Base-by-base conservation (phyloP, 495 filamentous ascomycete species). In the Delitschia confertaspora region DNA sequence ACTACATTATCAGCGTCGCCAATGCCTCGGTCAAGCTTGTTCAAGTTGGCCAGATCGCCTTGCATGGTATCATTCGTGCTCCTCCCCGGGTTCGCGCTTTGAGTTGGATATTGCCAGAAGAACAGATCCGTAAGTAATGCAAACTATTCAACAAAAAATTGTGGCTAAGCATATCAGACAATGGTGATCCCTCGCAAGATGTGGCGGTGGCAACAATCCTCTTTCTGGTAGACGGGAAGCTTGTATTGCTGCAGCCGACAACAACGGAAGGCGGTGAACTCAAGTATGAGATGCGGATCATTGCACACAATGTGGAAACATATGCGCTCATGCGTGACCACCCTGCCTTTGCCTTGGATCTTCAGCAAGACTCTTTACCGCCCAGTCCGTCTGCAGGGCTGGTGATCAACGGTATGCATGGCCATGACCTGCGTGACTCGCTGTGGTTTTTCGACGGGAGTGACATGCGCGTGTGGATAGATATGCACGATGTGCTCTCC, bases 271-370 rank as follows among this genome's bases (percentile, higher is more conserved):
- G 76, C 14, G 83, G 83, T 1, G 82, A 81, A 46, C 67, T 93
- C 29, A 95, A 94, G 67, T 99, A 96, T 58, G 91, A 99, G 55
- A 96, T 99, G 93, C 82, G 87, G 9, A 80, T 96, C 23, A 79
- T 99, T 55, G 86, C 88, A 5, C 84, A 93, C 48, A 89, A 89
- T 55, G 88, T 96, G 14, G 93, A 99, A 55, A 95, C 89, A 56
- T 96, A 93, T 58, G 74, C 79, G 33, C 73, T 93, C 53, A 89
- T 93, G 79, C 79, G 87, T 38, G 93, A 99, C 53, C 83, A 88
- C 47, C 72, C 53, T n/a, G 31, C 53, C n/a, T 57, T 53, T 33
- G 48, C 40, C 1, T 45, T 57, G 5, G 42, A 61, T 2, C 61
- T 67, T 44, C 53, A 49, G 22, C 36, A 45, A 21, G 69, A 70